phyloP scores from a whole-genome alignment of 2,329 filamentous ascomycete species.

The Fusarium sp. region DNA sequence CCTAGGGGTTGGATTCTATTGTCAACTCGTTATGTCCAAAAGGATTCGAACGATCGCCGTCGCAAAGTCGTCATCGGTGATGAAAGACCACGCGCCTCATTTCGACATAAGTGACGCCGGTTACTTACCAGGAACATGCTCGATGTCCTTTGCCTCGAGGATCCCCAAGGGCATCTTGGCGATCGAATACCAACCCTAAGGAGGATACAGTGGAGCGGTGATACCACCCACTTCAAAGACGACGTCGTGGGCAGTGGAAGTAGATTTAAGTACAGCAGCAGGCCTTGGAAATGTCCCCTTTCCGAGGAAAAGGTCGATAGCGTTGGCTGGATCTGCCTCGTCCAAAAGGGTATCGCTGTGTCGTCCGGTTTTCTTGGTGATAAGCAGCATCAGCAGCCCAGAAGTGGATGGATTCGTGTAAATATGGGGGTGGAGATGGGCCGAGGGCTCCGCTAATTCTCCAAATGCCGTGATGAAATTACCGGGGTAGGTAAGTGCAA shows the following conservation, averaged over 20 bases:
- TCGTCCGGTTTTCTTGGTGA: slow-evolving; percentile 8
- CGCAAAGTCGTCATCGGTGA: not conserved
- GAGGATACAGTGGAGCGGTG: slow-evolving; percentile 25
- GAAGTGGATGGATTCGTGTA: slow-evolving; percentile 18
- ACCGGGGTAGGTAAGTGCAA: slow-evolving; percentile 16
- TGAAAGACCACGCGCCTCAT: slow-evolving; percentile 5
- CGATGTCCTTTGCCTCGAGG: slow-evolving; percentile 72
- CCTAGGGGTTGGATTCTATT: slow-evolving; percentile 52
- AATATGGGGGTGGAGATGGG: slow-evolving; percentile 29
- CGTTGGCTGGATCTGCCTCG: slow-evolving; percentile 10
- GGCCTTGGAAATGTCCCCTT: not conserved
- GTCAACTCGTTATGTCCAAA: slow-evolving; percentile 28
- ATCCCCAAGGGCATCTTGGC: slow-evolving; percentile 69
- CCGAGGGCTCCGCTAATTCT: slow-evolving; percentile 30
- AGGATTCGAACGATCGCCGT: not conserved
- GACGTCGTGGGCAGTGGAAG: not conserved
- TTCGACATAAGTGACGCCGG: slow-evolving; percentile 1
- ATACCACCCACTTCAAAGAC: slow-evolving; percentile 19
- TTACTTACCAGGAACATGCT: slow-evolving; percentile 77
- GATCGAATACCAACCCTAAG: slow-evolving; percentile 15
- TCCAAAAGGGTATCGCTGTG: slow-evolving; percentile 18
- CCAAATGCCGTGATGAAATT: slow-evolving; percentile 32
- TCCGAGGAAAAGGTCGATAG: slow-evolving; percentile 1
- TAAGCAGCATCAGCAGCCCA: slow-evolving; percentile 9
- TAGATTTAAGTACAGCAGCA: not conserved